A percentile compares a stretch with the other conserved stretches of the same genome.
Conservation (phyloP, 495 filamentous ascomycete genomes). For the Lepraria neglecta region DNA sequence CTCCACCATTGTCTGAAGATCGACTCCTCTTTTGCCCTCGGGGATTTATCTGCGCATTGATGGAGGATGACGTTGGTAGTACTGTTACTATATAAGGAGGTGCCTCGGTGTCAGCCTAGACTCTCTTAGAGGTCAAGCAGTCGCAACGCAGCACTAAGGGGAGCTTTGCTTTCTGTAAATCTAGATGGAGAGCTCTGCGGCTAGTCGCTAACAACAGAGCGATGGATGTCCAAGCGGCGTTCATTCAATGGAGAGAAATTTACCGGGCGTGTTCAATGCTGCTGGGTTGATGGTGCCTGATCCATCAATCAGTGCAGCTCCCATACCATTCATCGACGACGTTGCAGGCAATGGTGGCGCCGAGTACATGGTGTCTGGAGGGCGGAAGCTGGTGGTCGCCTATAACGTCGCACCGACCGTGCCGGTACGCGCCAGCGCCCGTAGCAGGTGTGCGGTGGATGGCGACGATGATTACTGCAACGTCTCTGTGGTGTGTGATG, state of each 20-base stretch:
- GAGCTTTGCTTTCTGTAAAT: not conserved
- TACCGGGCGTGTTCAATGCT: slow-evolving; percentile 61
- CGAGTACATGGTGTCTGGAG: slow-evolving; percentile 51
- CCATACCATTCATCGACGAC: slow-evolving; percentile 55
- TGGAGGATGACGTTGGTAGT: slow-evolving; percentile 40
- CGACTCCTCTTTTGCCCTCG: slow-evolving; percentile 90
- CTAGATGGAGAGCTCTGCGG: slow-evolving; percentile 13
- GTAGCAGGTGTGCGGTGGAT: slow-evolving; percentile 18
- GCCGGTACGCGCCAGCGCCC: slow-evolving; percentile 24
- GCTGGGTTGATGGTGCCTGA: slow-evolving; percentile 78
- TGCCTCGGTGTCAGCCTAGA: slow-evolving; percentile 17
- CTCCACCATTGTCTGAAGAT: slow-evolving; percentile 68
- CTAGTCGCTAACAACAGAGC: slow-evolving; percentile 19
- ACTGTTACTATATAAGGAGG: slow-evolving; percentile 39
- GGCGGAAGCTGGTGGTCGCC: slow-evolving; percentile 9
- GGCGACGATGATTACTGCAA: slow-evolving; percentile 10
- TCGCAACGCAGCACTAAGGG: not conserved
- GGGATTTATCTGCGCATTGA: slow-evolving; percentile 49
- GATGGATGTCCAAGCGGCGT: slow-evolving; percentile 19
- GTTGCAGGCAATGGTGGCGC: slow-evolving; percentile 38
- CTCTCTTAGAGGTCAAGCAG: not conserved
- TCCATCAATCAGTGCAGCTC: slow-evolving; percentile 59
- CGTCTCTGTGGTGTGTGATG: slow-evolving; percentile 17
- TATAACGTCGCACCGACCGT: slow-evolving; percentile 19
- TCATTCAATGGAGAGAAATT: slow-evolving; percentile 23